Evolutionary conservation across 2,329 filamentous ascomycete genomes (phyloP), one percentile per base, ranked within the genome.

Genomic region (Pestalotiopsis sp.): DNA sequence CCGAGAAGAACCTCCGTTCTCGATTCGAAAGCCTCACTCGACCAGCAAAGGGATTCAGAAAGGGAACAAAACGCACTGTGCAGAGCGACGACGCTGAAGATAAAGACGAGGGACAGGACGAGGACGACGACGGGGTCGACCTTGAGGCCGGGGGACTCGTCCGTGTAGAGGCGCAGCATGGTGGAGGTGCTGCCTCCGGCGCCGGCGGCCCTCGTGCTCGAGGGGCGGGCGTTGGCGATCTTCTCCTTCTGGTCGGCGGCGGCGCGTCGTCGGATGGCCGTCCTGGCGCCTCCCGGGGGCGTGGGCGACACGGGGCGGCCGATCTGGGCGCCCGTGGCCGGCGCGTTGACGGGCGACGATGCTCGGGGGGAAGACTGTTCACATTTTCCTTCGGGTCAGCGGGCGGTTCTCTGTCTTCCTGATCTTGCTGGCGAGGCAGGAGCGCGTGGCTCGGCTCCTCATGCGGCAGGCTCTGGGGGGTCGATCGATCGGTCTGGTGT

Each of bases 161-260:
- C 96, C 68, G 96, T 99, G 89, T 99, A 99, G 58, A 99, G 91
- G 94, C 94, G 95, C 85, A 99, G 87, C 96, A 99, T 99, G 65
- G 96, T 99, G 84, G 94, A 97, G 81, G 92, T 97, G 80, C 94
- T 98, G 73, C 96, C 96, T 73, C 96, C 96, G 20, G 96, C 96
- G 75, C 96, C 96, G 40, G 96, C 96, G 52, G 95, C 91, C 76
- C 96, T 89, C 73, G 96, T 99, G 84, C 93, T 97, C 80, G 91
- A 93, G 64, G 96, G 96, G 74, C 96, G 88, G 73, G 89, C 92
- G 91, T 97, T 99, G 77, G 95, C 94, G 75, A 95, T 89, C 84
- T 97, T 96, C 84, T 98, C 96, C 83, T 97, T 97, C 84, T 97
- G 93, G 81, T 98, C 96, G 76, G 95, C 95, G 38, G 96, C 96